A percentile compares a stretch with the other conserved stretches of the same genome.
These are phyloP conservation scores for Trichoderma endophyticum DNA, from an alignment of 2,329 filamentous ascomycete species.

Conservation along the genomic window DNA sequence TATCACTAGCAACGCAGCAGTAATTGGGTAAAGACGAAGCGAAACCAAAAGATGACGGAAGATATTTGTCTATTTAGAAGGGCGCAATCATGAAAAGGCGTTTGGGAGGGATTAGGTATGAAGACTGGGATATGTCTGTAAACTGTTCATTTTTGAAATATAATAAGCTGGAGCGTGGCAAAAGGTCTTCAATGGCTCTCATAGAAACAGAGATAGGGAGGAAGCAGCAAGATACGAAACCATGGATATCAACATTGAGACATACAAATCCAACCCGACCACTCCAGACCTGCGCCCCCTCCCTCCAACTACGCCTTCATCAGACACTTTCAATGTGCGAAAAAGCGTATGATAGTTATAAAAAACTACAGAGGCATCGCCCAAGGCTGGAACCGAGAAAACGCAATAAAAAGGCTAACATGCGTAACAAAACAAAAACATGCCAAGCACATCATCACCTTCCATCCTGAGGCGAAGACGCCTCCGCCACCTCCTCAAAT, in stretches of 20 bases:
- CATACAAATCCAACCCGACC: slow-evolving; percentile 9
- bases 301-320: background rate
- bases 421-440: background rate
- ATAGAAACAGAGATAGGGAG: background rate
- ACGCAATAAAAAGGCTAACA: background rate
- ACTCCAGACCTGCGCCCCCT: background rate
- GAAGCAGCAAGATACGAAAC: background rate
- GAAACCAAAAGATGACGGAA: background rate
- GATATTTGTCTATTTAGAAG: background rate
- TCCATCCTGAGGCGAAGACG: slow-evolving; percentile 51
- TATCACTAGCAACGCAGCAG: slow-evolving; percentile 23
- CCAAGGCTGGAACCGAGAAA: background rate
- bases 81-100: background rate
- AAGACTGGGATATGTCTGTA: background rate
- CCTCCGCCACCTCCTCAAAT: slow-evolving; percentile 61
- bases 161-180: background rate
- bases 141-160: background rate
- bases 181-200: background rate
- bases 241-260: slow-evolving; percentile 15
- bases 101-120: background rate
- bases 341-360: background rate
- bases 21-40: background rate
- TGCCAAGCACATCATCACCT: slow-evolving; percentile 34
- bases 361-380: background rate
- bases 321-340: background rate